Evolutionary conservation across 768 basidiomycete genomes (phyloP), one percentile per base, ranked within the genome.

Genomic region (Trametes punicea): DNA sequence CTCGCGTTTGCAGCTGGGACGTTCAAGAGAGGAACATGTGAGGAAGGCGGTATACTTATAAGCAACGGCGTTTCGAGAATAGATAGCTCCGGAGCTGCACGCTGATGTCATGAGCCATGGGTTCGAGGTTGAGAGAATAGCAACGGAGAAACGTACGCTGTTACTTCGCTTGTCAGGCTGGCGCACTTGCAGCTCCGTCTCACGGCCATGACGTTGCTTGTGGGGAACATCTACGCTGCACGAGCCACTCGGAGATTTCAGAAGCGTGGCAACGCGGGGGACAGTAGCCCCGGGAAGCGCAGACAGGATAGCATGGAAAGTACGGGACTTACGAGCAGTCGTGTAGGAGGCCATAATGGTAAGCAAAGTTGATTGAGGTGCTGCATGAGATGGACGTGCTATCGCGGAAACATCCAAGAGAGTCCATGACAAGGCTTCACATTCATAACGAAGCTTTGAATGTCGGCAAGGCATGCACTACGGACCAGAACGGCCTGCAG

Each of bases 251-350:
- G 56, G 56, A 46, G 21, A 31, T 51, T 31, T 56, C 31, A 57
- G 45, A 57, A 47, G 36, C 33, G 20, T 18, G 7, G 44, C 29
- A 15, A 27, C 9, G 27, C 31, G 50, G 50, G 29, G 18, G 29
- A 42, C 36, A 46, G 56, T 50, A 38, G 34, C 39, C 27, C 36
- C 50, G 56, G 47, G 46, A 49, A 57, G 36, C 56, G 50, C 45
- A 51, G 46, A 39, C 41, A 21, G 44, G 29, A 46, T 16, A 29
- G 4, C 27, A 29, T 18, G 26, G 38, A 51, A 51, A 25, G 21
- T 39, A 30, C 47, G 41, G 55, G 56, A 40, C 56, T 42, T 39
- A 42, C 34, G 46, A 48, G 46, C 48, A 48, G 38, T 16, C 33
- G 38, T 31, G 34, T 25, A 8, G 15, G 15, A 16, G 4, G n/a